Percentiles rank a stretch among this genome's conserved stretches.
Conservation (phyloP, 306 rosid genomes). For the Glycine latifolia region DNA sequence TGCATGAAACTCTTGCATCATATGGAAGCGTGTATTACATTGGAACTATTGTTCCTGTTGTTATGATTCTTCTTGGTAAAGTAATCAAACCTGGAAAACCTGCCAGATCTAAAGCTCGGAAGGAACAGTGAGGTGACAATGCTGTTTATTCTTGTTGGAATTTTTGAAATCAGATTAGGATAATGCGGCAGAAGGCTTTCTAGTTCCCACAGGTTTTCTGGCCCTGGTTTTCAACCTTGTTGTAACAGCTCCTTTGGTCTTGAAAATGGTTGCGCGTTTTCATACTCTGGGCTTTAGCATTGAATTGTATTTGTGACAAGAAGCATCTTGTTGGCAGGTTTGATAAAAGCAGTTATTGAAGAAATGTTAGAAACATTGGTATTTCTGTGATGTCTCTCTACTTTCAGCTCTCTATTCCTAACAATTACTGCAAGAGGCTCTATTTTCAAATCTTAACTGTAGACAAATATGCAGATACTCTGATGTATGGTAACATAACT, state of each 20-base stretch:
- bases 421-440: not conserved
- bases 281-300: constrained; percentile 37
- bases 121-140: constrained; percentile 66
- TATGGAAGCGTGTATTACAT: constrained; percentile 83
- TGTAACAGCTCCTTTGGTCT: constrained; percentile 46
- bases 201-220: constrained; percentile 41
- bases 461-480: constrained; percentile 13
- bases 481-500: not conserved
- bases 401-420: not conserved
- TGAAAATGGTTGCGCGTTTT: constrained; percentile 36
- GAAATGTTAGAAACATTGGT: constrained; percentile 26
- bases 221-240: constrained; percentile 23
- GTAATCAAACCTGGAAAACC: constrained; percentile 77
- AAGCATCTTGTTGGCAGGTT: constrained; percentile 36
- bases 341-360: constrained; percentile 38
- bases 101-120: constrained; percentile 67
- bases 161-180: constrained; percentile 44
- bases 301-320: constrained; percentile 43
- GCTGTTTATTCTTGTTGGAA: constrained; percentile 41
- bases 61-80: constrained; percentile 65
- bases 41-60: constrained; percentile 84
- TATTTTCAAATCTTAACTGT: constrained; percentile 21
- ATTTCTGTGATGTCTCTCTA: constrained; percentile 33
- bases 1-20: constrained; percentile 83
- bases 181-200: constrained; percentile 41